Evolutionary conservation across 2,329 filamentous ascomycete genomes (phyloP).

Genomic region (Gremmenia infestans): DNA sequence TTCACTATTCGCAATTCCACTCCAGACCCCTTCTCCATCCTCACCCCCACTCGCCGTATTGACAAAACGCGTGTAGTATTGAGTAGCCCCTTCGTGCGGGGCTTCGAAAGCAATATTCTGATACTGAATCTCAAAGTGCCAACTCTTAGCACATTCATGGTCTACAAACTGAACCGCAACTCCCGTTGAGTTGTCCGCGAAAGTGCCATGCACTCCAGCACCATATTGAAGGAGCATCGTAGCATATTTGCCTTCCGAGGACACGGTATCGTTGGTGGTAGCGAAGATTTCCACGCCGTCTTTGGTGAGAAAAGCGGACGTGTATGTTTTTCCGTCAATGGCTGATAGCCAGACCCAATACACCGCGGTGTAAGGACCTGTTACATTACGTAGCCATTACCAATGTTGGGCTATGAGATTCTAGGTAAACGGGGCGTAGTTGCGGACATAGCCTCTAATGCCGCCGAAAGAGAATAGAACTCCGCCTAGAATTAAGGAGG

Average conservation of each 20-base stretch:
- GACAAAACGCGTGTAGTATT: conserved; percentile 3
- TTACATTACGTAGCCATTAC: background rate
- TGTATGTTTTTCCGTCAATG: conserved; percentile 2
- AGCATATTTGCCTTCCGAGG: background rate
- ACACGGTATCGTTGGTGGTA: background rate
- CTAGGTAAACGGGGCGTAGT: background rate
- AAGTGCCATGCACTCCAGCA: conserved; percentile 1
- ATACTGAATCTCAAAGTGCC: background rate
- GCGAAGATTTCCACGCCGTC: conserved; percentile 1
- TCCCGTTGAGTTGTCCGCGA: background rate
- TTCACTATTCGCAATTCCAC: conserved; percentile 1
- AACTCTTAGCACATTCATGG: background rate
- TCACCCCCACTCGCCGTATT: background rate
- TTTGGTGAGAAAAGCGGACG: conserved; percentile 1
- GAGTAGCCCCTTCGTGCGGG: background rate
- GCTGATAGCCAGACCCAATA: conserved; percentile 1
- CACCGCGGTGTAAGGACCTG: conserved; percentile 1
- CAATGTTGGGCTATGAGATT: background rate
- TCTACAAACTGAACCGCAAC: conserved; percentile 1
- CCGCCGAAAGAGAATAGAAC: background rate
- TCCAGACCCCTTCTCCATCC: background rate
- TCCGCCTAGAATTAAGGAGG: background rate
- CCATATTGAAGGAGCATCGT: background rate
- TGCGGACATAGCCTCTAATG: background rate
- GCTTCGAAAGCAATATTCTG: conserved; percentile 3